Percentiles rank a stretch among this genome's conserved stretches.
Evolutionary conservation across 2,329 filamentous ascomycete genomes (phyloP).

Genomic region (Alternaria infectoria): DNA sequence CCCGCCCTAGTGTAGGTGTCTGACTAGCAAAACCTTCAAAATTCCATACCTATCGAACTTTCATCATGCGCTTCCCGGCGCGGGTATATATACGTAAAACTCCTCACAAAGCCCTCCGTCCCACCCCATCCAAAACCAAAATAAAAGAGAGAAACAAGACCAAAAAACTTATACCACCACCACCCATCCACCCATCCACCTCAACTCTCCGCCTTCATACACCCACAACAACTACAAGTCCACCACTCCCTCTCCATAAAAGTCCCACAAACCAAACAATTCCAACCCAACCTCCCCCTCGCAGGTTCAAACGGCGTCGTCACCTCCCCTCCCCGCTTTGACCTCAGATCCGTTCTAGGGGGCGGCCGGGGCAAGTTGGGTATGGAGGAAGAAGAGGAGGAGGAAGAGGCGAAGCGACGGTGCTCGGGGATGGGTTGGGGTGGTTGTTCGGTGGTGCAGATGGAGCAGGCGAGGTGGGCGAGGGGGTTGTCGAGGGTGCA

Average conservation of each 20-base stretch:
- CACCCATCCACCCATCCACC: not conserved
- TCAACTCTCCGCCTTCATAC: not conserved
- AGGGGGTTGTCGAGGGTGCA: slow-evolving; percentile 68
- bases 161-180: not conserved
- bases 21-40: not conserved
- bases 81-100: not conserved
- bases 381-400: slow-evolving; percentile 4
- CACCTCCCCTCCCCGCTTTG: slow-evolving; percentile 24
- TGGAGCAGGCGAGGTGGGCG: slow-evolving; percentile 66
- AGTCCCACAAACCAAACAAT: slow-evolving; percentile 62
- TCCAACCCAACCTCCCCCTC: slow-evolving; percentile 63
- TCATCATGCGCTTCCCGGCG: not conserved
- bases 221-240: not conserved
- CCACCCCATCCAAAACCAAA: not conserved
- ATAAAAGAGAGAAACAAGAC: not conserved
- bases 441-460: slow-evolving; percentile 63
- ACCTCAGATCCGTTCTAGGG: slow-evolving; percentile 35
- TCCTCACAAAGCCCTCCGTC: not conserved
- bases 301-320: slow-evolving; percentile 51
- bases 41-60: not conserved
- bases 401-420: slow-evolving; percentile 30
- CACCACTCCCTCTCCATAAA: slow-evolving; percentile 58
- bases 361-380: slow-evolving; percentile 40
- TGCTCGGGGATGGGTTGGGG: slow-evolving; percentile 46
- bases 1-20: not conserved